phyloP scores from a whole-genome alignment of 768 basidiomycete species.

The Pulveroboletus sp. region DNA sequence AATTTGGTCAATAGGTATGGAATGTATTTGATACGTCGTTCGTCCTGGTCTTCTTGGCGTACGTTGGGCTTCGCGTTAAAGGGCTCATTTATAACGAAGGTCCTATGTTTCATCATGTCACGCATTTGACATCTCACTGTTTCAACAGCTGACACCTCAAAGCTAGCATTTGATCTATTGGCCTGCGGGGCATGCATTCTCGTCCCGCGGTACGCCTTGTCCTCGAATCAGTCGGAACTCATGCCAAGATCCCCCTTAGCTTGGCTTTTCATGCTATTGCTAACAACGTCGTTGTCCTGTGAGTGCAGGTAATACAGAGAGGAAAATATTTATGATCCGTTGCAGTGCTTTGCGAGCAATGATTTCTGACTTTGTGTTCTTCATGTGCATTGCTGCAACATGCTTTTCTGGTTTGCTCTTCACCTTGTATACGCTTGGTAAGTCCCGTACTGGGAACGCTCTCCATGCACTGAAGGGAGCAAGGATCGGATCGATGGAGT shows the following conservation, averaged over 20 bases:
- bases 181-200: constrained; percentile 83
- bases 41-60: constrained; percentile 62
- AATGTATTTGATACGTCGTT: constrained; percentile 84
- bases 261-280: constrained; percentile 78
- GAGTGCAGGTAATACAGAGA: constrained; percentile 21
- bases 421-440: constrained; percentile 51
- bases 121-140: not conserved
- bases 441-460: not conserved
- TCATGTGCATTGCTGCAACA: constrained; percentile 68
- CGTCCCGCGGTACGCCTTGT: constrained; percentile 59
- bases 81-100: constrained; percentile 54
- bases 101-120: constrained; percentile 25
- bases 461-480: constrained; percentile 22
- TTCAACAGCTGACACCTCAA: constrained; percentile 41
- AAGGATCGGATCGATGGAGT: constrained; percentile 30
- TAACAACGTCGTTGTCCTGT: constrained; percentile 78
- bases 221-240: not conserved
- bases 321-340: constrained; percentile 4
- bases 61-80: constrained; percentile 57
- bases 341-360: constrained; percentile 73
- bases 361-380: constrained; percentile 75
- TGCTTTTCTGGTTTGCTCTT: constrained; percentile 78
- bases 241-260: constrained; percentile 28
- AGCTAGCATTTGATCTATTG: constrained; percentile 74
- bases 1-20: constrained; percentile 60